A percentile compares a stretch with the other conserved stretches of the same genome.
These are phyloP conservation scores for Oryza nivara DNA, from an alignment of 176 grass and related monocot species.

Conservation along the genomic window DNA sequence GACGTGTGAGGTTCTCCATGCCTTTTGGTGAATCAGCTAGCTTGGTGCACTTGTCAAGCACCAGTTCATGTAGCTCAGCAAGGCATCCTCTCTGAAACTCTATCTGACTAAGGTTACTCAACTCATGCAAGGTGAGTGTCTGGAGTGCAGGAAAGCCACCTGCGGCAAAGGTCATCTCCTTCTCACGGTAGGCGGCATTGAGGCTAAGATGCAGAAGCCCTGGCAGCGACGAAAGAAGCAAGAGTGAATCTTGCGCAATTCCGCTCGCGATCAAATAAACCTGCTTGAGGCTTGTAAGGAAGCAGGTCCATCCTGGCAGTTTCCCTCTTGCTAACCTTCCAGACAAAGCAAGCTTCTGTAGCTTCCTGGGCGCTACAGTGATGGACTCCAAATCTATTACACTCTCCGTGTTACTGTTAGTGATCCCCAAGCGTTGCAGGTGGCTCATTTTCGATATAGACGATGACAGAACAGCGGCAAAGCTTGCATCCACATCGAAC, in stretches of 20 bases:
- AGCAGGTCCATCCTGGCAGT: slow-evolving; percentile 21
- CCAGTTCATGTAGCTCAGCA: background rate
- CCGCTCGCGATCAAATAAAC: background rate
- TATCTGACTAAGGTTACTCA: slow-evolving; percentile 31
- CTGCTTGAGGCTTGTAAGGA: slow-evolving; percentile 22
- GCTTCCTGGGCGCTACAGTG: background rate
- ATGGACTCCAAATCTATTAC: slow-evolving; percentile 22
- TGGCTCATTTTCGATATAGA: slow-evolving; percentile 33
- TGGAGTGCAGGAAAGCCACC: background rate
- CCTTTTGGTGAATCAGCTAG: slow-evolving; percentile 33
- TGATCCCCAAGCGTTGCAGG: slow-evolving; percentile 3
- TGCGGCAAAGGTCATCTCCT: background rate
- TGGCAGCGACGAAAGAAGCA: slow-evolving; percentile 8
- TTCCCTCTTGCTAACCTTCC: slow-evolving; percentile 23
- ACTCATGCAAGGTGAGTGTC: background rate
- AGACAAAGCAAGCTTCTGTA: slow-evolving; percentile 19
- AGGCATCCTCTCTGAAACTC: slow-evolving; percentile 39
- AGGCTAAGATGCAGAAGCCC: slow-evolving; percentile 33
- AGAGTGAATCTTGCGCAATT: slow-evolving; percentile 23
- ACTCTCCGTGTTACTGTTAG: background rate
- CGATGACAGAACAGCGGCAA: background rate
- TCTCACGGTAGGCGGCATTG: background rate
- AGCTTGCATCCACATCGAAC: background rate
- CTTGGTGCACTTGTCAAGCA: slow-evolving; percentile 7
- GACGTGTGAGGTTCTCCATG: slow-evolving; percentile 27